A percentile compares a stretch with the other conserved stretches of the same genome.
phyloP scores from a whole-genome alignment of 257 asterid species.

The Solanum dulcamara region DNA sequence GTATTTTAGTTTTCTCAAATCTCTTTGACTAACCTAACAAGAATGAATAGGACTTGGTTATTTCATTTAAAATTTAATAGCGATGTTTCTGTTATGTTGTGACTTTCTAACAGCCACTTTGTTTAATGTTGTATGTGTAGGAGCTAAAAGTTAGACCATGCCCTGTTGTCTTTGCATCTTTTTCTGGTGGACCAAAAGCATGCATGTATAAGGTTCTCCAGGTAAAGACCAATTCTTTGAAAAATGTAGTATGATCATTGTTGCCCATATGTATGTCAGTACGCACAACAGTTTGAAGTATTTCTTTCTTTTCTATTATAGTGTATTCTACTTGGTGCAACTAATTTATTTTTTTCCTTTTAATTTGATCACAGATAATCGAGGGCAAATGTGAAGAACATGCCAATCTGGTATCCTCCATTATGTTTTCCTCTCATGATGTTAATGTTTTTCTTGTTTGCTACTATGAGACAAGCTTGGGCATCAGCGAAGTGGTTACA shows the following conservation, averaged over 20 bases:
- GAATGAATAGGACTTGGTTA: neutral
- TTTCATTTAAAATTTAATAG: neutral
- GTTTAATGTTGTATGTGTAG: constrained; percentile 22
- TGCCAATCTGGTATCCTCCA: constrained; percentile 37
- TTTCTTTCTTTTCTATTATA: neutral
- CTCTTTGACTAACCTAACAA: neutral
- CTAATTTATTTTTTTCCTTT: neutral
- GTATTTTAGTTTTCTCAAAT: neutral
- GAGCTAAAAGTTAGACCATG: constrained; percentile 79
- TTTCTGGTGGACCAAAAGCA: constrained; percentile 94
- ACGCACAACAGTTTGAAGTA: neutral
- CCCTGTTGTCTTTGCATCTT: constrained; percentile 89
- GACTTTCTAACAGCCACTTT: neutral
- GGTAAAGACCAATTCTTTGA: constrained; percentile 29
- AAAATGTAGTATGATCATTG: neutral
- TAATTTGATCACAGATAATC: constrained; percentile 56
- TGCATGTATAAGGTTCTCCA: constrained; percentile 92
- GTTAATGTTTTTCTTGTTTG: neutral
- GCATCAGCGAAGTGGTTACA: neutral
- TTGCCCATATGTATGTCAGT: neutral
- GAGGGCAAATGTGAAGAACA: constrained; percentile 60
- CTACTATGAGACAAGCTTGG: neutral
- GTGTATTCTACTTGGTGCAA: neutral
- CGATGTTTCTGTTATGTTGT: neutral
- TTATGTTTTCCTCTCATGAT: neutral